Percentiles rank a stretch among this genome's conserved stretches.
Conservation (phyloP, 2,329 filamentous ascomycete species). For the Apiospora kogelbergensis region DNA sequence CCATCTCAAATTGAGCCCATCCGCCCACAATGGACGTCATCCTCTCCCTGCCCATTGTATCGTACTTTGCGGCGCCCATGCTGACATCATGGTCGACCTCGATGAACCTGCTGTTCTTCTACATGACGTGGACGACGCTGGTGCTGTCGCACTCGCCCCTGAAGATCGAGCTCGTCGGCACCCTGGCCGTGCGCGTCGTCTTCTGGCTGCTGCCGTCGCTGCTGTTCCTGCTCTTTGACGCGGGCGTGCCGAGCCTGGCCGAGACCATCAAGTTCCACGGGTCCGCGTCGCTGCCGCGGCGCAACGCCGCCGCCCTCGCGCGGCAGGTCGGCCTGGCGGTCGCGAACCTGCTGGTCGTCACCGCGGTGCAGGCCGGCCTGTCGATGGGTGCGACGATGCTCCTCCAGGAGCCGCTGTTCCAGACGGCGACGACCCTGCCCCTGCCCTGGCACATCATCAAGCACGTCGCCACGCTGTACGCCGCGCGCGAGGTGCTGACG, state of each 20-base stretch:
- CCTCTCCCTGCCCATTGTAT: conserved; percentile 70
- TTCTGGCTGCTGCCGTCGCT: conserved; percentile 75
- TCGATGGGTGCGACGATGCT: conserved; percentile 36
- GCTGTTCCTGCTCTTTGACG: conserved; percentile 72
- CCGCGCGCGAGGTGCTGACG: conserved; percentile 57
- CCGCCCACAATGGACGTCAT: conserved; percentile 60
- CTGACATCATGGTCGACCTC: conserved; percentile 73
- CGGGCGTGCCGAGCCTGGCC: conserved; percentile 66
- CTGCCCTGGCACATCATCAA: conserved; percentile 54
- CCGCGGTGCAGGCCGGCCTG: conserved; percentile 42
- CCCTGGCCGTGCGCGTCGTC: conserved; percentile 63
- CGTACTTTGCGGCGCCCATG: conserved; percentile 62
- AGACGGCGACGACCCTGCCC: conserved; percentile 48
- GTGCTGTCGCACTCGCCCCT: conserved; percentile 75
- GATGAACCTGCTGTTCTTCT: conserved; percentile 85
- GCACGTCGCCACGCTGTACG: conserved; percentile 44
- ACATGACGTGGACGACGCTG: conserved; percentile 84
- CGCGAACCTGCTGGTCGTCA: conserved; percentile 45
- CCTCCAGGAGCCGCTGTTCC: conserved; percentile 43
- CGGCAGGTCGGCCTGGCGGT: conserved; percentile 42
- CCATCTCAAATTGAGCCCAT: background rate
- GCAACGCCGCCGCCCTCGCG: conserved; percentile 34
- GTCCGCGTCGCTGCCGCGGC: conserved; percentile 46
- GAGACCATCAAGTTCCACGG: conserved; percentile 69
- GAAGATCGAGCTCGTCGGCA: conserved; percentile 72